Evolutionary conservation across 331 rosid genomes (phyloP).

Genomic region (Quercus tomentella): DNA sequence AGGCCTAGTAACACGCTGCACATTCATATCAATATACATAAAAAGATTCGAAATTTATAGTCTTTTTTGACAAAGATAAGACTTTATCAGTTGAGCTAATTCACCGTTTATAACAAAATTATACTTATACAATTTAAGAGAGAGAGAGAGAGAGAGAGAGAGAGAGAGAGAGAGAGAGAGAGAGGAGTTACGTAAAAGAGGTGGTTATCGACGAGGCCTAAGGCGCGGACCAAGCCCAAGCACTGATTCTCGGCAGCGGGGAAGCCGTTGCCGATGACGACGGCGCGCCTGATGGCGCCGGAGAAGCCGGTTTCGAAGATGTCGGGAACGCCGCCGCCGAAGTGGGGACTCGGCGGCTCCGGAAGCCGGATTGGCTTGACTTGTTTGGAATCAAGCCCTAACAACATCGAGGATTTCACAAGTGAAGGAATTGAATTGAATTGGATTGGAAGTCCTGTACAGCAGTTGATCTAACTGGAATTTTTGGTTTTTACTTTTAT

Average conservation of each 20-base stretch:
- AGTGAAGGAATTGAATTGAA: not conserved
- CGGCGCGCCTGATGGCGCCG: slow-evolving; percentile 76
- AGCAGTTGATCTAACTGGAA: too few relatives aligned
- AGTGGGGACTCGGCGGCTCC: slow-evolving; percentile 78
- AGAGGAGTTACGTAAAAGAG: slow-evolving; percentile 50
- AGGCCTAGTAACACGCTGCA: slow-evolving; percentile 90
- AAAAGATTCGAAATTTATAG: not conserved
- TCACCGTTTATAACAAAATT: too few relatives aligned
- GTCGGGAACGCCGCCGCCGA: slow-evolving; percentile 41
- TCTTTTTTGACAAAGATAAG: too few relatives aligned
- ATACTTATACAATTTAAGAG: too few relatives aligned
- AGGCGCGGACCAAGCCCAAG: slow-evolving; percentile 85
- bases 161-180: not conserved
- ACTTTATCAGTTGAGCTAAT: too few relatives aligned
- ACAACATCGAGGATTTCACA: not conserved
- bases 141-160: not conserved
- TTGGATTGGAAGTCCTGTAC: too few relatives aligned
- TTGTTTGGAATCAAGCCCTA: not conserved
- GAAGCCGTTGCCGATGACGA: slow-evolving; percentile 79
- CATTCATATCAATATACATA: not conserved
- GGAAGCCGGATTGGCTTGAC: slow-evolving; percentile 82
- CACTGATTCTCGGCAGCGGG: slow-evolving; percentile 81
- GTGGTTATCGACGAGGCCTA: slow-evolving; percentile 74
- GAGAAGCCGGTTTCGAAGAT: slow-evolving; percentile 84
- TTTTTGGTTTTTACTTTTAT: too few relatives aligned